A percentile compares a stretch with the other conserved stretches of the same genome.
Conservation (phyloP, 1,284 basidiomycete genomes). For the Inonotus obliquus region DNA sequence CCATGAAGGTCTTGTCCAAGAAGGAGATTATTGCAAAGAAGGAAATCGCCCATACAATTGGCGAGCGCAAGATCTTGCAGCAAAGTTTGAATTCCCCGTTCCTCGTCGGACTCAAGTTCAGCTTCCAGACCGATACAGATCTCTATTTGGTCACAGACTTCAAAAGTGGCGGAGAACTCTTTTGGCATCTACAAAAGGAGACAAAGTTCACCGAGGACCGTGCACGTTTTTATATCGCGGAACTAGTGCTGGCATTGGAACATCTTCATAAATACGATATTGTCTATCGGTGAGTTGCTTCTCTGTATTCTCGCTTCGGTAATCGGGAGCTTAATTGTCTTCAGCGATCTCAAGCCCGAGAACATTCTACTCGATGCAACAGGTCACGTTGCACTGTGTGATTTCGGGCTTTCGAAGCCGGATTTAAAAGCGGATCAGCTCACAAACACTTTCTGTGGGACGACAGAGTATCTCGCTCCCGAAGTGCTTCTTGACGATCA, state of each 20-base stretch:
- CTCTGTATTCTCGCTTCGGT: neutral
- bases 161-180: constrained; percentile 97
- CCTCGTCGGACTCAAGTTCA: constrained; percentile 97
- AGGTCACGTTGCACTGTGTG: constrained; percentile 94
- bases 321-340: neutral
- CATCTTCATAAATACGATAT: constrained; percentile 97
- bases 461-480: constrained; percentile 95
- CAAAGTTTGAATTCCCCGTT: constrained; percentile 93
- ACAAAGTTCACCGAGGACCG: constrained; percentile 90
- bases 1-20: constrained; percentile 99
- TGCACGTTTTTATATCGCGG: constrained; percentile 93
- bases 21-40: constrained; percentile 99
- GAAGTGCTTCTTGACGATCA: constrained; percentile 99
- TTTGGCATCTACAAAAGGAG: constrained; percentile 96
- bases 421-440: constrained; percentile 92
- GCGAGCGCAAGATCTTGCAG: constrained; percentile 98
- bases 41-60: constrained; percentile 98
- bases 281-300: constrained; percentile 78
- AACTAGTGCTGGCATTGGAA: constrained; percentile 89
- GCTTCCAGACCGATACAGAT: constrained; percentile 95
- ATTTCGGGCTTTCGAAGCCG: constrained; percentile 96
- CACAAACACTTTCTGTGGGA: constrained; percentile 97
- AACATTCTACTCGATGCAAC: constrained; percentile 97
- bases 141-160: constrained; percentile 98
- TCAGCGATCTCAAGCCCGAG: constrained; percentile 91